Conservation (phyloP, 331 rosid species). For the Rosa hybrid region DNA sequence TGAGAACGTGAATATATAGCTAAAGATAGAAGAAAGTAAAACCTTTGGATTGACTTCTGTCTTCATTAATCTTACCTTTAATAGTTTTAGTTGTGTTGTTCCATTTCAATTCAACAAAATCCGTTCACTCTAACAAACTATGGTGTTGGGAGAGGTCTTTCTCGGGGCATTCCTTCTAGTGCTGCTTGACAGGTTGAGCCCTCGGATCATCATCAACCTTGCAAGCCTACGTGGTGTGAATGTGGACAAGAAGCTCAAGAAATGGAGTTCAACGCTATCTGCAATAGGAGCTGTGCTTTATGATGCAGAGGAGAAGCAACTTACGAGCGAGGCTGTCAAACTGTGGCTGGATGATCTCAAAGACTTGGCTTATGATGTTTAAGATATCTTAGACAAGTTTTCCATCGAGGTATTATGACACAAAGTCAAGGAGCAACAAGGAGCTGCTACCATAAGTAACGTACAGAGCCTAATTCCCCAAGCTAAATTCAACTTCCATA, state of each 20-base stretch:
- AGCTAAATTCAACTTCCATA: background rate
- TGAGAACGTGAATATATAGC: too few species aligned
- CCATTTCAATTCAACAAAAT: too few species aligned
- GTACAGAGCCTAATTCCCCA: background rate
- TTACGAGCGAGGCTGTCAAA: background rate
- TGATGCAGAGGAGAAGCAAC: slow-evolving; percentile 14
- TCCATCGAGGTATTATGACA: background rate
- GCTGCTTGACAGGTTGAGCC: background rate
- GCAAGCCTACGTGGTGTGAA: background rate
- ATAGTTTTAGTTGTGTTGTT: too few species aligned
- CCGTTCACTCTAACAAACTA: too few species aligned
- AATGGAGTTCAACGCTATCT: background rate
- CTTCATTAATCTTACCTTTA: too few species aligned
- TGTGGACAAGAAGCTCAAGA: background rate
- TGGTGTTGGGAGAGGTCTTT: background rate
- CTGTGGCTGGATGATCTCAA: slow-evolving; percentile 12
- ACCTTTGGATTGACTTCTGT: too few species aligned
- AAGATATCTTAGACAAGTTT: slow-evolving; percentile 2
- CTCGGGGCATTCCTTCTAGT: background rate
- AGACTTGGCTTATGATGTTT: slow-evolving; percentile 2
- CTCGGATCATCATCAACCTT: background rate
- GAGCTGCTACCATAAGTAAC: background rate
- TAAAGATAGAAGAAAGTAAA: too few species aligned
- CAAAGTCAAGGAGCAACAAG: background rate
- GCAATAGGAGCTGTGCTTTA: slow-evolving; percentile 1